phyloP scores from a whole-genome alignment of 2,329 filamentous ascomycete species.

The Fusarium scirpi region DNA sequence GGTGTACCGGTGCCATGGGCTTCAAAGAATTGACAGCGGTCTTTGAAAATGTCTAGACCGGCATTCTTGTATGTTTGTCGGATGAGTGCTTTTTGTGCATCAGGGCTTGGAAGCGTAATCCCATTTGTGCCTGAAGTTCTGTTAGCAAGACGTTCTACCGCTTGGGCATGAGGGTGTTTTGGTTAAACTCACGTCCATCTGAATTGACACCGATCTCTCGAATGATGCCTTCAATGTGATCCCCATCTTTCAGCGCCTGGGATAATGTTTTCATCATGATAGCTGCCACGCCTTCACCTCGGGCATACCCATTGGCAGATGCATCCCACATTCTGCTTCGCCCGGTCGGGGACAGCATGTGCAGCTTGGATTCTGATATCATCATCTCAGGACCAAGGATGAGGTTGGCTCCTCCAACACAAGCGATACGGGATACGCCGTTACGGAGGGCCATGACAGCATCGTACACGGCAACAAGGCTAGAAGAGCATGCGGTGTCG shows the following conservation, averaged over 20 bases:
- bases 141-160: too few species aligned
- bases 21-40: slow-evolving; percentile 2
- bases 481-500: too few species aligned
- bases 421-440: neutral
- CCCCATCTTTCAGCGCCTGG: neutral
- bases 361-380: slow-evolving; percentile 8
- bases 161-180: too few species aligned
- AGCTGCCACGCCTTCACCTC: slow-evolving; percentile 5
- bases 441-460: slow-evolving; percentile 2
- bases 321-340: slow-evolving; percentile 8
- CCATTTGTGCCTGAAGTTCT: slow-evolving; percentile 9
- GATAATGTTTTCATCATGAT: neutral
- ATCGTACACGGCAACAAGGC: neutral
- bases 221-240: slow-evolving; percentile 1
- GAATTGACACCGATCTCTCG: slow-evolving; percentile 1
- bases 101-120: neutral
- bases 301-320: neutral
- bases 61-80: neutral
- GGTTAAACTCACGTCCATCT: slow-evolving; percentile 3
- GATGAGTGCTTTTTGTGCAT: neutral
- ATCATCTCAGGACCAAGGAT: slow-evolving; percentile 7
- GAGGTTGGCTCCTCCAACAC: neutral
- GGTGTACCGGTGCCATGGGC: slow-evolving; percentile 4
- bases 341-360: slow-evolving; percentile 2
- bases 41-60: neutral